Evolutionary conservation across 768 basidiomycete genomes (phyloP), one percentile per base, ranked within the genome.

Genomic region (Albatrellus ellisii): DNA sequence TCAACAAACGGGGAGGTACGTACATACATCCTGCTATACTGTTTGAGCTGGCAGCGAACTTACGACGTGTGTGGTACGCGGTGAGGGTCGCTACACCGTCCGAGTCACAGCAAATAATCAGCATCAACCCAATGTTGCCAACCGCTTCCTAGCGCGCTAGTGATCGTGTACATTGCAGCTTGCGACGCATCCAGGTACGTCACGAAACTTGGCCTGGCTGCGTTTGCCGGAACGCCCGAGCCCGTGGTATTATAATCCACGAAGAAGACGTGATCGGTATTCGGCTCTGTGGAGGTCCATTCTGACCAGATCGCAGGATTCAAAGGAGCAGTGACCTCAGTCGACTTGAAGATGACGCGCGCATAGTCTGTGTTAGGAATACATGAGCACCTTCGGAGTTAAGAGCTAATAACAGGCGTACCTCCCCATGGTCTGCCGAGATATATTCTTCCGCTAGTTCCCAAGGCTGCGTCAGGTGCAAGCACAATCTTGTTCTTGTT

Each of bases 341-440:
- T 70, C 50, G 65, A 65, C 34, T 67, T 65, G 60, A 66, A 71
- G 27, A 72, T 63, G 12, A 74, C 70, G 52, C 69, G 67, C 6
- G 68, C 67, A 35, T 55, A 69, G 49, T 64, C 69, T 41, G 38
- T 8, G 17, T 6, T 20, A 66, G 29, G 14, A 15, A 9, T 46
- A 15, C 8, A 3, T 38, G 3, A 20, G 10, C 9, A n/a, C 10
- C 8, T 21, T 2, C 10, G 21, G 25, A 4, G 9, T 8, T 17
- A 10, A 26, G 9, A 10, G 24, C 3, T 8, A n/a, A 15, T 26
- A 26, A 29, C 20, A 17, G 26, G 47, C 63, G 47, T 44, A 67
- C 66, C 56, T 53, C 54, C 56, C 71, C 70, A 73, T 20, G 72
- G 72, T 10, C 72, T 54, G 7, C 72, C 71, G 3, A 73, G 57